phyloP scores from a whole-genome alignment of 1,139 yeast genomes.

The Nakaseomyces kungkrabaensis region DNA sequence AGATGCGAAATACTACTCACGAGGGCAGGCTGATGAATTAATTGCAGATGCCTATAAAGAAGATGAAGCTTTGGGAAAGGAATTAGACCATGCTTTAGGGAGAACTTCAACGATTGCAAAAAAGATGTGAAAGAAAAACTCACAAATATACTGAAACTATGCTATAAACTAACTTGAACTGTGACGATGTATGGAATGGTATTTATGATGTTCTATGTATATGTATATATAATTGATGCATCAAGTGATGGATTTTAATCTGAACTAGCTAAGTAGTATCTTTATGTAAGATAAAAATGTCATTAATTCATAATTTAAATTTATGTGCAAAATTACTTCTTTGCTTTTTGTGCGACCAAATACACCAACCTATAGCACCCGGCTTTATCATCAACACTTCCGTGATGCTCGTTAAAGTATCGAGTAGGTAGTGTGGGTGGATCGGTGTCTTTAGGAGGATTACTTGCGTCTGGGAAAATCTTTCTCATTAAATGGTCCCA shows the following conservation, averaged over 20 bases:
- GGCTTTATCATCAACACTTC: constrained; percentile 20
- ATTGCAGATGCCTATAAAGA: constrained; percentile 32
- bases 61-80: constrained; percentile 26
- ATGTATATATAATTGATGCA: no score
- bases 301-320: background rate
- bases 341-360: constrained; percentile 25
- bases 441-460: constrained; percentile 14
- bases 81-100: constrained; percentile 26
- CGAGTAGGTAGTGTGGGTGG: constrained; percentile 17
- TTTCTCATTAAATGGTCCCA: constrained; percentile 19
- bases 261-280: no score
- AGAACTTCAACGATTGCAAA: constrained; percentile 15
- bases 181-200: background rate
- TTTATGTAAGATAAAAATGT: background rate
- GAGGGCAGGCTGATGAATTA: constrained; percentile 33
- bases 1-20: constrained; percentile 35
- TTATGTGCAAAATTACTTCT: background rate
- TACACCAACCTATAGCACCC: constrained; percentile 21
- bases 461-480: constrained; percentile 11
- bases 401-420: constrained; percentile 24
- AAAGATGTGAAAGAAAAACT: background rate
- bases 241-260: no score
- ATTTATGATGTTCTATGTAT: background rate
- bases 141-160: background rate
- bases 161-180: no score